Conservation (phyloP, 73 alveolate genomes). For the Diophrys sp. region DNA sequence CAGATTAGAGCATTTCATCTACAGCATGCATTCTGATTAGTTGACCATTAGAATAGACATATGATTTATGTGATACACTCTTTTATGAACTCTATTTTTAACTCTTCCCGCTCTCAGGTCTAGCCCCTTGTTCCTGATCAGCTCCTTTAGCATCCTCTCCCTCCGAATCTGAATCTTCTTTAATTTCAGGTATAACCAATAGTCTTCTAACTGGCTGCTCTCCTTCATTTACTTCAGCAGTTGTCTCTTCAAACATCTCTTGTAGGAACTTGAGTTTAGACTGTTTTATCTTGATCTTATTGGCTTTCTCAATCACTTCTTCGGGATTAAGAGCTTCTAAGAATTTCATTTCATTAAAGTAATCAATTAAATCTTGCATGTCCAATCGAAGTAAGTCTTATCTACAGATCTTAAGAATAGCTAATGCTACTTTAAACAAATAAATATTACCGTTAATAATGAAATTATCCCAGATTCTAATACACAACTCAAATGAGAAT, state of each 20-base stretch:
- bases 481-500: constrained; percentile 26
- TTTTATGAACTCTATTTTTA: background rate
- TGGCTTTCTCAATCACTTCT: constrained; percentile 14
- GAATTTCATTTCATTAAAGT: background rate
- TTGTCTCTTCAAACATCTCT: constrained; percentile 10
- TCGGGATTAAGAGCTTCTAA: constrained; percentile 12
- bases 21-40: background rate
- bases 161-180: constrained; percentile 8
- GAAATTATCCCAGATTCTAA: constrained; percentile 50
- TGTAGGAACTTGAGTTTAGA: background rate
- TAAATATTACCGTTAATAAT: constrained; percentile 27
- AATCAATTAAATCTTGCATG: constrained; percentile 32
- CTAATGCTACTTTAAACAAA: constrained; percentile 38
- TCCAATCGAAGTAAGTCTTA: constrained; percentile 33
- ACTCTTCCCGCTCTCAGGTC: background rate
- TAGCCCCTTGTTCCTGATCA: background rate
- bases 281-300: constrained; percentile 7
- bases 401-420: constrained; percentile 43
- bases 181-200: constrained; percentile 12
- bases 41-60: background rate
- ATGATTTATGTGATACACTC: background rate
- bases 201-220: background rate
- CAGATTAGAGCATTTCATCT: background rate
- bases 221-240: background rate
- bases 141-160: background rate